These are phyloP conservation scores for Russula foetens DNA, from an alignment of 768 basidiomycete species.

Conservation along the genomic window DNA sequence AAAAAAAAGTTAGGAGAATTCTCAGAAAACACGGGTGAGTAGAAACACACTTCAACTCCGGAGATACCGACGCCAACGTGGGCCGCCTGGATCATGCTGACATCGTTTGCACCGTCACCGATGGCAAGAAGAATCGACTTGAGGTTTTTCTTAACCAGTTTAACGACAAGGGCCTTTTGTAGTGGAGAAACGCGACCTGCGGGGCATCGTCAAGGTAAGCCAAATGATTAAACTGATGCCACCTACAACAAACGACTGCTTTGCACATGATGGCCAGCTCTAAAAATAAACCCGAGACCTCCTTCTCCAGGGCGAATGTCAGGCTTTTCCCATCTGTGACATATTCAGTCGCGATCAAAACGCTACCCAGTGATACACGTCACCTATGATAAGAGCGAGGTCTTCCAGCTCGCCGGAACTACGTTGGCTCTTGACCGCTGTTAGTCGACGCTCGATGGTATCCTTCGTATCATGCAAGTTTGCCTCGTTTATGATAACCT, in stretches of 20 bases:
- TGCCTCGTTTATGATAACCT: conserved; percentile 95
- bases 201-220: neutral
- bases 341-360: neutral
- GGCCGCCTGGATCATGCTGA: conserved; percentile 98
- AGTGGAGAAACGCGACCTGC: conserved; percentile 93
- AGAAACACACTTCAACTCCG: conserved; percentile 70
- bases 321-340: conserved; percentile 87
- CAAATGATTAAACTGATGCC: neutral
- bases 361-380: neutral
- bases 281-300: conserved; percentile 79
- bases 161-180: conserved; percentile 96
- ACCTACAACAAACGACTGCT: conserved; percentile 93
- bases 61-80: conserved; percentile 98
- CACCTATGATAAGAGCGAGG: conserved; percentile 90
- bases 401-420: conserved; percentile 91
- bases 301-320: conserved; percentile 88
- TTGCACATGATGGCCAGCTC: conserved; percentile 98
- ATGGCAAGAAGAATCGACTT: conserved; percentile 93
- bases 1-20: neutral
- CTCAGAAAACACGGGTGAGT: neutral
- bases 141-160: conserved; percentile 96
- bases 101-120: conserved; percentile 97
- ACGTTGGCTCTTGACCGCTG: conserved; percentile 89
- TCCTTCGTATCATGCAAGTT: conserved; percentile 74
- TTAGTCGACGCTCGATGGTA: conserved; percentile 79